Evolutionary conservation across 1,284 basidiomycete species (phyloP).

Genomic region (Tilletiopsis washingtonensis): DNA sequence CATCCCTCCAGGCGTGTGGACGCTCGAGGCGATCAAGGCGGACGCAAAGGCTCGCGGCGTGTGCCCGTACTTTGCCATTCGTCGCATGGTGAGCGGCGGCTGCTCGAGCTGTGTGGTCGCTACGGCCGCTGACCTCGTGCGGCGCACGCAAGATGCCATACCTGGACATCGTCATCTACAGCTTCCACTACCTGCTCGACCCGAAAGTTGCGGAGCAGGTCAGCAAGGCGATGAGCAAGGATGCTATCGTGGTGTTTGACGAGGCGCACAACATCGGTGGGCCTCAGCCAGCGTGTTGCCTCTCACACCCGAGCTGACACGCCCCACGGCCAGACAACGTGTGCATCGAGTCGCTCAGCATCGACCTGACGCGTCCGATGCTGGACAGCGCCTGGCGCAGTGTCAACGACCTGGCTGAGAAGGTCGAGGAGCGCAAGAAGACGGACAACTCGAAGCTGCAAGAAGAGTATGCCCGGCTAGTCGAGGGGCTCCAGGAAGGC

Average conservation of each 20-base stretch:
- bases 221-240: constrained; percentile 92
- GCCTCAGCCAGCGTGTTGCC: no score
- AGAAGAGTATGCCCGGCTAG: constrained; percentile 93
- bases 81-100: constrained; percentile 89
- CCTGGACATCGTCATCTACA: constrained; percentile 94
- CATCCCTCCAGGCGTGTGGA: constrained; percentile 83
- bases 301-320: no score
- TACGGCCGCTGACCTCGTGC: constrained; percentile 1
- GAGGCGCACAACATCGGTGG: constrained; percentile 99
- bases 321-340: no score
- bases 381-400: constrained; percentile 88
- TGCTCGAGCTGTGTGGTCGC: background rate
- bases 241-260: constrained; percentile 97
- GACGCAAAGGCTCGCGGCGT: constrained; percentile 76
- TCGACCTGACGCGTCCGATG: constrained; percentile 97
- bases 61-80: constrained; percentile 94
- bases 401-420: constrained; percentile 76
- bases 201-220: constrained; percentile 99
- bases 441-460: constrained; percentile 90
- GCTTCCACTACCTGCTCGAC: constrained; percentile 96
- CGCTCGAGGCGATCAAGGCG: constrained; percentile 83
- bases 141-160: constrained; percentile 96
- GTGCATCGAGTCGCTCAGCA: constrained; percentile 95
- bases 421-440: constrained; percentile 93
- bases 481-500: constrained; percentile 74